Base-by-base conservation (phyloP, 192 early-diverging fungal genomes). In the Spinellus fusiger region DNA sequence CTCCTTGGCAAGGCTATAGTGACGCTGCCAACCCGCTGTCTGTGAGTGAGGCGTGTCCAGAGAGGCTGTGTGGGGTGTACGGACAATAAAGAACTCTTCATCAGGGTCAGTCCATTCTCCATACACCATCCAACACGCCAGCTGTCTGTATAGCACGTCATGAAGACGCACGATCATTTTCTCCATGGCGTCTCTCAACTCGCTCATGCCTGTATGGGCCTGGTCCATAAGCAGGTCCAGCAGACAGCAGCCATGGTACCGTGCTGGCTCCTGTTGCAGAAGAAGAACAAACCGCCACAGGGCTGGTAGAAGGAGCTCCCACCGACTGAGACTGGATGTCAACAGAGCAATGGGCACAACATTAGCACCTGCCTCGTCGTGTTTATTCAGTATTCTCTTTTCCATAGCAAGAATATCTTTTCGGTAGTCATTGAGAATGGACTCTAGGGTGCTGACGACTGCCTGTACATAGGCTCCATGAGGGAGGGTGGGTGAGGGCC, bases 71-170 rank as follows among this genome's bases (percentile, higher is more conserved):
- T 23, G 2, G 22, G 31, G 27, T 63, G 28, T 8, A 2, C 27
- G 49, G 0, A 35, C 31, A 22, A 91, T 73, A 56, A 91, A 91
- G 56, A 91, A 91, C 64, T 89, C 89, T 5, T 54, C 47, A 61
- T 76, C 69, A 0, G 85, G 74, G 61, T 87, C 86, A 33, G 68
- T 49, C 49, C 87, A 69, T 27, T 77, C 69, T 9, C 86, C 89
- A 69, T 86, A 85, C 7, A 91, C 65, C 54, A 87, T 76, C 86
- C 86, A 91, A 1, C 71, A 71, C 12, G 82, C 72, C 7, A 89
- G 66, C 38, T 87, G 82, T 40, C 80, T 59, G 47, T 77, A 80
- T 54, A 89, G 66, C 0, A 87, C 80, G 9, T 61, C 63, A 50
- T 77, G 76, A 26, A 74, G 75, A 16, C 71, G 70, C 9, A 72